phyloP scores from a whole-genome alignment of 2,329 filamentous ascomycete species.

The Remersonia thermophila region DNA sequence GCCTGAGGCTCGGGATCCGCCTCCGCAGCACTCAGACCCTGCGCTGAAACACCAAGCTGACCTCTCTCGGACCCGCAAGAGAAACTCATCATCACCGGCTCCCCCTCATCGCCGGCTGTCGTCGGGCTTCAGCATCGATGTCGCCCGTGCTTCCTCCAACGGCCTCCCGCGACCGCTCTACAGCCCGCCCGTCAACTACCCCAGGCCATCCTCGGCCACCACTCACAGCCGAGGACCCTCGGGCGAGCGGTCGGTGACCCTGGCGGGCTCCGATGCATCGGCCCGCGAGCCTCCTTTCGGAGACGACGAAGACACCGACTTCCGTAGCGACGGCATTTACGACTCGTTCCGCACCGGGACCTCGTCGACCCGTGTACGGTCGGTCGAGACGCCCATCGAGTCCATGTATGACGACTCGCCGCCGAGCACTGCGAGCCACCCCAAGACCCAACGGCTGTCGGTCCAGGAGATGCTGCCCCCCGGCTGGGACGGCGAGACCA shows the following conservation, averaged over 20 bases:
- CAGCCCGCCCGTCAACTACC: slow-evolving; percentile 25
- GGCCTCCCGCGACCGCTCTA: too few species aligned
- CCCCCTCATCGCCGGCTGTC: slow-evolving; percentile 42
- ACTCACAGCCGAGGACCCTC: slow-evolving; percentile 29
- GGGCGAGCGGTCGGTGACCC: slow-evolving; percentile 47
- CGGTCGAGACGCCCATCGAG: slow-evolving; percentile 59
- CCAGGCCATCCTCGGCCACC: slow-evolving; percentile 21
- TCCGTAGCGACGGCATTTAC: slow-evolving; percentile 64
- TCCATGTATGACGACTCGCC: slow-evolving; percentile 75
- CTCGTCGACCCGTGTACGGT: slow-evolving; percentile 53
- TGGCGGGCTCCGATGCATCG: slow-evolving; percentile 59
- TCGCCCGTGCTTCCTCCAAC: too few species aligned
- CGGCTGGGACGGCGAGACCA: slow-evolving; percentile 41
- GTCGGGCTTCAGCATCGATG: slow-evolving; percentile 43
- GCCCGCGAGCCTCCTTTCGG: slow-evolving; percentile 50
- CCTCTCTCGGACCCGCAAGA: slow-evolving; percentile 15
- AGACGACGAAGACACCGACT: slow-evolving; percentile 68
- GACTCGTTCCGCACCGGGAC: slow-evolving; percentile 59
- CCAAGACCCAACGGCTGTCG: slow-evolving; percentile 42
- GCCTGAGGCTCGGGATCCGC: slow-evolving; percentile 18
- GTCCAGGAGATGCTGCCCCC: slow-evolving; percentile 47
- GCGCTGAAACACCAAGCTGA: slow-evolving; percentile 10
- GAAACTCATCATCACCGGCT: slow-evolving; percentile 39
- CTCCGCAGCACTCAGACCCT: slow-evolving; percentile 19
- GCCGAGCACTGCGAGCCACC: slow-evolving; percentile 41